These are phyloP conservation scores for Chaetothyriales sp. DNA, from an alignment of 2,329 filamentous ascomycete species.

Conservation along the genomic window DNA sequence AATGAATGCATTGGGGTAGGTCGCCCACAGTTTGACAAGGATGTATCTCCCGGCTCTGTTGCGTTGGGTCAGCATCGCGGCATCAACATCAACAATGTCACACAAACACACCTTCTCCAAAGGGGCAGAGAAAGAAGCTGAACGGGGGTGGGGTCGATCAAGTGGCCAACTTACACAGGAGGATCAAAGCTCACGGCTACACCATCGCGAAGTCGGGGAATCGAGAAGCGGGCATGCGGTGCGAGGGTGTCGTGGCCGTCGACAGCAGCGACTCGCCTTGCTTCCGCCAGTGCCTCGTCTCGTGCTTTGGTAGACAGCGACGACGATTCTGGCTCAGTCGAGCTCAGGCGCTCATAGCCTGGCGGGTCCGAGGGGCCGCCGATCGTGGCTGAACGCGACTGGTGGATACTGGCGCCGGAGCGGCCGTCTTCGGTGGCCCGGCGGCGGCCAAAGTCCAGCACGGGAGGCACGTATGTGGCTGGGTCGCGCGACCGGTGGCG, in stretches of 20 bases:
- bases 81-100: neutral
- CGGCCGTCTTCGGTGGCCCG: neutral
- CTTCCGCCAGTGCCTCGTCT: neutral
- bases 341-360: neutral
- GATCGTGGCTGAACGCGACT: neutral
- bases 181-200: constrained; percentile 79
- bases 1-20: constrained; percentile 61
- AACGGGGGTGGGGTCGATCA: neutral
- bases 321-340: neutral
- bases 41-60: constrained; percentile 56
- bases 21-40: constrained; percentile 80
- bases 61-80: constrained; percentile 2
- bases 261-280: neutral
- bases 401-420: neutral
- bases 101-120: neutral
- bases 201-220: constrained; percentile 67
- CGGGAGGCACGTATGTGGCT: neutral
- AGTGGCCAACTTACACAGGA: constrained; percentile 41
- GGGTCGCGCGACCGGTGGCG: neutral
- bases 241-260: constrained; percentile 40
- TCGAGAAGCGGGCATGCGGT: constrained; percentile 71
- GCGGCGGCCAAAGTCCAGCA: neutral
- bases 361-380: neutral
- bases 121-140: neutral
- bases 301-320: neutral